phyloP scores from a whole-genome alignment of 306 rosid species.

The Quercus ilex region DNA sequence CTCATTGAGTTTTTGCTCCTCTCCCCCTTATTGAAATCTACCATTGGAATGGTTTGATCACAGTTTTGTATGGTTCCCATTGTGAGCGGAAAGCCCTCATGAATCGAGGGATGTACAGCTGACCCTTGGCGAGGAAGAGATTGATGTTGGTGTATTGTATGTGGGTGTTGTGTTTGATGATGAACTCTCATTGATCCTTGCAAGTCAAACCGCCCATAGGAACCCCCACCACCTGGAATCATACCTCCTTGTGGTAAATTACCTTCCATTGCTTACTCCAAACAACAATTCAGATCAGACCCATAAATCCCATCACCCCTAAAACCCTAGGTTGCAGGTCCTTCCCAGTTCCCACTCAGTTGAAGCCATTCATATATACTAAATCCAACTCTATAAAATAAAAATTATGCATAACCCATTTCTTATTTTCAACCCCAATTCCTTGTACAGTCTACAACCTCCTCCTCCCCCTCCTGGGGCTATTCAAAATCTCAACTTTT shows the following conservation, averaged over 20 bases:
- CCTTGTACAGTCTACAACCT: not conserved
- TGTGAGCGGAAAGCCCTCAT: constrained; percentile 60
- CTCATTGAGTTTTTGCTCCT: constrained; percentile 68
- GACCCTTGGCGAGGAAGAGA: constrained; percentile 54
- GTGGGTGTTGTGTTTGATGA: constrained; percentile 45
- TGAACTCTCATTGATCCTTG: constrained; percentile 57
- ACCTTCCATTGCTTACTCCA: constrained; percentile 67
- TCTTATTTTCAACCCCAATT: constrained; percentile 18
- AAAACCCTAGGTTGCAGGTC: constrained; percentile 19
- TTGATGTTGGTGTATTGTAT: constrained; percentile 49
- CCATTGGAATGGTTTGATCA: constrained; percentile 51
- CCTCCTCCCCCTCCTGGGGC: not conserved
- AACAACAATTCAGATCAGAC: constrained; percentile 36
- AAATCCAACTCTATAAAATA: constrained; percentile 3
- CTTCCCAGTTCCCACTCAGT: not conserved
- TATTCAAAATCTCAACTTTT: constrained; percentile 19
- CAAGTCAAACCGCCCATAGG: constrained; percentile 72
- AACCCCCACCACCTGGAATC: constrained; percentile 56
- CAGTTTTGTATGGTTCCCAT: constrained; percentile 57
- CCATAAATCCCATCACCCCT: constrained; percentile 17
- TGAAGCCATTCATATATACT: not conserved
- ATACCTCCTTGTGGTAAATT: constrained; percentile 71
- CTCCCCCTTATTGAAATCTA: constrained; percentile 62
- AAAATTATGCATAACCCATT: constrained; percentile 23
- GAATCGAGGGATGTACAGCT: constrained; percentile 43